Evolutionary conservation across 306 rosid genomes (phyloP), one percentile per base, ranked within the genome.

Genomic region (Rubus parviflorus): DNA sequence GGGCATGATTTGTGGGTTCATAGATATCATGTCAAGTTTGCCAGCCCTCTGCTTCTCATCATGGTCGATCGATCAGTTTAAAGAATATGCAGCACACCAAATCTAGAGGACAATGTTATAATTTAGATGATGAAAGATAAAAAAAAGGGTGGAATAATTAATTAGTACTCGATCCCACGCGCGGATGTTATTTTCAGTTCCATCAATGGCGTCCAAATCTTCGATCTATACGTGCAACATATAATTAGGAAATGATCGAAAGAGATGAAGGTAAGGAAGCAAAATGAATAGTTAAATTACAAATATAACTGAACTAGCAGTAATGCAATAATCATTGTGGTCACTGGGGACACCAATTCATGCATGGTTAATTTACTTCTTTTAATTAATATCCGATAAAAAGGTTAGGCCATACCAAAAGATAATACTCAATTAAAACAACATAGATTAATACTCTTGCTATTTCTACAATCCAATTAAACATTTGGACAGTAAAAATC

Each of bases 31-130:
- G 45, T 74, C 48, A 58, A 63, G 23, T 14, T 62, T 48, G 37
- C 19, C 79, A 64, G 40, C 13, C 71, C 14, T 9, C 35, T 41
- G 67, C 77, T 42, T 57, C 68, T 61, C 67, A 61, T 73, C 68
- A 73, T 73, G 68, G 42, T 57, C 54, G 25, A 73, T 42, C 77
- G 19, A 7, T 35, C 74, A 19, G 16, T 49, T 51, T 48, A 2
- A 80, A 76, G 73, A 80, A 79, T 10, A 79, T 87, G 74, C 75
- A 68, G 68, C 80, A 73, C 74, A 77, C 61, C 74, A 81, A 35
- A 13, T 61, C 6, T 61, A 9, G 8, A 72, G 60, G 64, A 74
- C 72, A 74, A 73, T 64, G 65, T 17, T 72, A 63, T 41, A 48
- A 70, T 37, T 69, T 37, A 16, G 48, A 51, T 9, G 6, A 30